Evolutionary conservation across 345 rosid genomes (phyloP), one percentile per base, ranked within the genome.

Genomic region (Geranium rotundifolium): DNA sequence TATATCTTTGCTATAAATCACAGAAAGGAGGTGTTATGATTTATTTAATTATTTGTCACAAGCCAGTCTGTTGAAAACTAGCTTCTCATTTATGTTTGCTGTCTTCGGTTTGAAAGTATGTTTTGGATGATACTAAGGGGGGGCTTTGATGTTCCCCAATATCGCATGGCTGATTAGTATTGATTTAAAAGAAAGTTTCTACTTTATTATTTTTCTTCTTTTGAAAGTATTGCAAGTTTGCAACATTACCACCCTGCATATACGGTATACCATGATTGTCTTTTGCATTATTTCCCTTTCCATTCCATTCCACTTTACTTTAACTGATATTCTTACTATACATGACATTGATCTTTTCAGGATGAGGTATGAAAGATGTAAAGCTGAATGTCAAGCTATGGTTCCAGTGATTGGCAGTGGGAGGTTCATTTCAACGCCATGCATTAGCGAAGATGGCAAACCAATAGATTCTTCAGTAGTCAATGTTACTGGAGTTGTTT

Each of bases 321-420:
- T 46, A 12, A 46, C 16, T 46, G 13, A 46, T 46, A 46, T 12
- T 0, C 52, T 58, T 65, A 20, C 41, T 39, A 15, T 16, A 29
- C 19, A n/a, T 41, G 54, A 39, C 61, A 9, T 17, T 14, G 16
- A 16, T 70, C 68, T 58, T 70, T 67, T 58, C 73, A 92, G 97
- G 93, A 93, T 85, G 78, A 83, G 83, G 78, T 92, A 87, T 69
- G 66, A 59, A 37, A 65, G 65, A 60, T 85, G 88, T 95, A 90
- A 92, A 84, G 69, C 80, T 30, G 90, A 90, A 75, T 90, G 97
- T 72, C 83, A 79, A 76, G 74, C 70, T 56, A 80, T 89, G 88
- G 84, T 83, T 79, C 93, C 98, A 30, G 64, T 85, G 54, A 77
- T 92, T 75, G 98, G 98, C 46, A 84, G 86, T 59, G 97, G 96